A percentile compares a stretch with the other conserved stretches of the same genome.
Conservation (phyloP, 306 rosid genomes). For the Carpinus fangiana region DNA sequence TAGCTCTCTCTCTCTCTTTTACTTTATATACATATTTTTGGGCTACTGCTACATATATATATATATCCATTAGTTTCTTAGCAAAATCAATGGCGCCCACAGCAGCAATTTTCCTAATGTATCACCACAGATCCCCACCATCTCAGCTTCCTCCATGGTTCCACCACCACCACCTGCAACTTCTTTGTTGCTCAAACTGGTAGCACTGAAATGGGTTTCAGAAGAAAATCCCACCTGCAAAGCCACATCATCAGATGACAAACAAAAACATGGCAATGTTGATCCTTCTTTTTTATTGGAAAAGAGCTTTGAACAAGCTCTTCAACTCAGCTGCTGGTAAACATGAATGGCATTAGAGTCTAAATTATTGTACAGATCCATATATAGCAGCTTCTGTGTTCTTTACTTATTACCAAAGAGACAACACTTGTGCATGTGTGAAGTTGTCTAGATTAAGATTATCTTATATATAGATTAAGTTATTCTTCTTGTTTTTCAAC, state of each 20-base stretch:
- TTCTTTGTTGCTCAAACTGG: not conserved
- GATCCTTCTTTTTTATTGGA: not conserved
- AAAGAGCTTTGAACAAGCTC: not conserved
- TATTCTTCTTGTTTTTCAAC: not conserved
- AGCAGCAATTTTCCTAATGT: conserved; percentile 39
- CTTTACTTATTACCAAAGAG: too few species aligned
- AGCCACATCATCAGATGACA: not conserved
- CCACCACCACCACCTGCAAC: not conserved
- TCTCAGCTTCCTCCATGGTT: not conserved
- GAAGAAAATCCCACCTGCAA: not conserved
- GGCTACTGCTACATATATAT: too few species aligned
- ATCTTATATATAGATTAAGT: too few species aligned
- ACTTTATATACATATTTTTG: not conserved
- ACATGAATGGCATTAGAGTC: not conserved
- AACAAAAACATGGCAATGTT: not conserved
- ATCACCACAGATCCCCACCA: conserved; percentile 4
- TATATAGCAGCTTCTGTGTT: not conserved
- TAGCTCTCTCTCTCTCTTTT: not conserved
- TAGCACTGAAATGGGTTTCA: not conserved
- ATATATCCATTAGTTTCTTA: too few species aligned
- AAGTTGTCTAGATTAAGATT: not conserved
- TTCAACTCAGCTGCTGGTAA: not conserved
- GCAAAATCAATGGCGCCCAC: conserved; percentile 35
- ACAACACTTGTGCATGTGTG: too few species aligned
- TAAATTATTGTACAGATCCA: not conserved